Conservation (phyloP, 345 rosid genomes). For the Draba incana region DNA sequence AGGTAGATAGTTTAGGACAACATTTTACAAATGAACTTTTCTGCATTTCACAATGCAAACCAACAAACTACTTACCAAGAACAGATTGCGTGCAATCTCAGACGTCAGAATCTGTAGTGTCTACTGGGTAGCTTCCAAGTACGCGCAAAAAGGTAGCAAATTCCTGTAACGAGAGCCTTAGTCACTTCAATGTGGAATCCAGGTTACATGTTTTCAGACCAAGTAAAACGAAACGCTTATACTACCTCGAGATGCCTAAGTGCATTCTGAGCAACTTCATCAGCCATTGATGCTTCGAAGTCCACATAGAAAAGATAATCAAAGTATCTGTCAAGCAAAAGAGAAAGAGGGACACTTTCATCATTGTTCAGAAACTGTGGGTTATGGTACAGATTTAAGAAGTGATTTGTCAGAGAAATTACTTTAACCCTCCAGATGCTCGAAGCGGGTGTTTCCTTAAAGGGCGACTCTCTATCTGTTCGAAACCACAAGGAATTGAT, state of each 20-base stretch:
- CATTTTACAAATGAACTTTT: not conserved
- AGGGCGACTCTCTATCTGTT: conserved; percentile 98
- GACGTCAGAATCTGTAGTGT: conserved; percentile 47
- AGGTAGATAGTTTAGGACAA: not conserved
- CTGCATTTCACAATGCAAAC: not conserved
- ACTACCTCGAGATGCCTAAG: conserved; percentile 86
- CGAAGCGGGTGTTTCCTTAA: conserved; percentile 65
- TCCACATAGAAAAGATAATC: conserved; percentile 95
- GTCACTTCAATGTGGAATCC: not conserved
- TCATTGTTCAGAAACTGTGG: conserved; percentile 12
- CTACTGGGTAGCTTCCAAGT: conserved; percentile 95
- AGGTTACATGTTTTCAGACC: not conserved
- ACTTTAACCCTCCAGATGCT: conserved; percentile 74
- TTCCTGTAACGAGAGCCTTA: conserved; percentile 55
- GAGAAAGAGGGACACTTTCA: not conserved
- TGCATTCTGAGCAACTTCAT: conserved; percentile 88
- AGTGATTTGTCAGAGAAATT: conserved; percentile 27
- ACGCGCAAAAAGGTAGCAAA: conserved; percentile 94
- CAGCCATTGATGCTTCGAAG: conserved; percentile 98
- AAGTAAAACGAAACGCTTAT: conserved; percentile 11
- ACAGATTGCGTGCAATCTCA: not conserved
- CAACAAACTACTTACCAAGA: conserved; percentile 23
- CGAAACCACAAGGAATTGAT: conserved; percentile 8
- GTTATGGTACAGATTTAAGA: not conserved
- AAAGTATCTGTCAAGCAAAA: conserved; percentile 59